Percentiles rank a stretch among this genome's conserved stretches.
Evolutionary conservation across 345 rosid genomes (phyloP).

Genomic region (Eucalyptus sp.): DNA sequence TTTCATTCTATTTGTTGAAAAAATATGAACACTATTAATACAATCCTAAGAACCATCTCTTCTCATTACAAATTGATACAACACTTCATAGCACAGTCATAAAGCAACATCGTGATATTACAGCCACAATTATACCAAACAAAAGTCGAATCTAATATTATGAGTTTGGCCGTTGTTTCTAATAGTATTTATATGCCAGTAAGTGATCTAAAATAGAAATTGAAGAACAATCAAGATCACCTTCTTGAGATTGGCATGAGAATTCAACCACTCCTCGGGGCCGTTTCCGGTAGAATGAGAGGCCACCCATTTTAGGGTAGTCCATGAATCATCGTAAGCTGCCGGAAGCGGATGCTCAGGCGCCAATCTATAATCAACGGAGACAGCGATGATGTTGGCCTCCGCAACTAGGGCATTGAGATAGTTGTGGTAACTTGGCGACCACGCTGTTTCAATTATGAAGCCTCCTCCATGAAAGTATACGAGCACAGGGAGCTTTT

Average conservation of each 20-base stretch:
- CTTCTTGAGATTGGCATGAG: neutral
- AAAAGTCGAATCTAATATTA: neutral
- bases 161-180: neutral
- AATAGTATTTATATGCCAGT: neutral
- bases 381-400: neutral
- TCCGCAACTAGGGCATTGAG: neutral
- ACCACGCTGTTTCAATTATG: slow-evolving; percentile 3
- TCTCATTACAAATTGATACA: neutral
- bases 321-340: slow-evolving; percentile 46
- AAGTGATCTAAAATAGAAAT: neutral
- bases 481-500: slow-evolving; percentile 18
- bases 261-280: slow-evolving; percentile 8
- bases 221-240: neutral
- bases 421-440: neutral
- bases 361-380: slow-evolving; percentile 16
- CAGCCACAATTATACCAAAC: neutral
- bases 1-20: neutral
- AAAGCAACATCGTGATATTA: neutral
- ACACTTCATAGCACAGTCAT: neutral
- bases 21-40: neutral
- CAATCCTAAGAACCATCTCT: neutral
- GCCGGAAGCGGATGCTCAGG: slow-evolving; percentile 51
- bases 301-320: slow-evolving; percentile 32
- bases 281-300: slow-evolving; percentile 1
- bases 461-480: slow-evolving; percentile 35